These are phyloP conservation scores for Eutrema salsugineum DNA, from an alignment of 441 rosid genomes.

Conservation along the genomic window DNA sequence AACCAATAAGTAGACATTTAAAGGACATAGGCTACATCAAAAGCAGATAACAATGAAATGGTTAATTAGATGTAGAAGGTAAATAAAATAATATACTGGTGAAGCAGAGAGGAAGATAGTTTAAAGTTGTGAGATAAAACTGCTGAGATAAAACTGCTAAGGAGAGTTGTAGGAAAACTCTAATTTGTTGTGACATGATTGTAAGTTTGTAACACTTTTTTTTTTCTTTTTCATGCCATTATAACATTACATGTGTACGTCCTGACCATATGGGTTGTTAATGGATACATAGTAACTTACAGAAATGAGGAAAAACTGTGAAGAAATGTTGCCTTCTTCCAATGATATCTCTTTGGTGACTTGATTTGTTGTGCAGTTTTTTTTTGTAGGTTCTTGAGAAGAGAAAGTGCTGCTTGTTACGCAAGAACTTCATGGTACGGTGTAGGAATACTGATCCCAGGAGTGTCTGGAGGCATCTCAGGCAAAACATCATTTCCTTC, in stretches of 20 bases:
- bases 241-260: neutral
- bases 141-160: neutral
- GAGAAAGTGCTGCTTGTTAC: neutral
- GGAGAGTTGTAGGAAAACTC: neutral
- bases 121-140: neutral
- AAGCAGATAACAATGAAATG: no score
- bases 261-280: neutral
- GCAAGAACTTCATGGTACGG: conserved; percentile 34
- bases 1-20: no score
- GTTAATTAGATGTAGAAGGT: no score
- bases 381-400: conserved; percentile 1
- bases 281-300: neutral
- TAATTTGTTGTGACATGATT: neutral
- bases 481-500: conserved; percentile 26
- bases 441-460: conserved; percentile 30
- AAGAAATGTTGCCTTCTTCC: neutral
- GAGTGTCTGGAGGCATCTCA: conserved; percentile 34
- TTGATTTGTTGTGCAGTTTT: neutral
- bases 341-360: neutral
- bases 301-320: neutral
- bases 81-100: neutral
- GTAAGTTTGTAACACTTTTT: neutral
- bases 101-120: neutral
- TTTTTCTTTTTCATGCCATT: neutral
- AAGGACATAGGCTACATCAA: no score